Percentiles rank a stretch among this genome's conserved stretches.
These are phyloP conservation scores for Phylloboletellus chloephorus DNA, from an alignment of 1,284 basidiomycete species.

Conservation along the genomic window DNA sequence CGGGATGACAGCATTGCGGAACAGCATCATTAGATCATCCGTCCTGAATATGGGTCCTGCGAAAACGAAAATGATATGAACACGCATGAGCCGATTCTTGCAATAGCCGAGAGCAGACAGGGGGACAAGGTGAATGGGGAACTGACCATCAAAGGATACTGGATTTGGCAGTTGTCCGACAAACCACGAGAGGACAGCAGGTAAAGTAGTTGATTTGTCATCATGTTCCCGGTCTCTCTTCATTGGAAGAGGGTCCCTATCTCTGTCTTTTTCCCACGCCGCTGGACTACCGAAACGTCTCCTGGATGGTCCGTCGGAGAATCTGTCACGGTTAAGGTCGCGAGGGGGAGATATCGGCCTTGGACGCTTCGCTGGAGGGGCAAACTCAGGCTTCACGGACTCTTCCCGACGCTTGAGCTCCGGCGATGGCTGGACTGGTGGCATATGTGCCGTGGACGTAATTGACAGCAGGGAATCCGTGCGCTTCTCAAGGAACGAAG, in stretches of 20 bases:
- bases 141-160: slow-evolving; percentile 75
- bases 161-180: slow-evolving; percentile 71
- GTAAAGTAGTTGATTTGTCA: slow-evolving; percentile 52
- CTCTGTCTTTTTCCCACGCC: slow-evolving; percentile 46
- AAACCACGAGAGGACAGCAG: slow-evolving; percentile 76
- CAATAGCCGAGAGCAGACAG: slow-evolving; percentile 7
- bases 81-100: slow-evolving; percentile 16
- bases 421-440: slow-evolving; percentile 20
- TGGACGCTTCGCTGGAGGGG: slow-evolving; percentile 49
- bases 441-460: slow-evolving; percentile 30
- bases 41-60: slow-evolving; percentile 81
- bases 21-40: slow-evolving; percentile 79
- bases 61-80: slow-evolving; percentile 15
- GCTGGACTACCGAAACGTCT: slow-evolving; percentile 42
- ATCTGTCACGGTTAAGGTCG: slow-evolving; percentile 46
- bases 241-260: slow-evolving; percentile 37
- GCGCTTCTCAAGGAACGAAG: slow-evolving; percentile 37
- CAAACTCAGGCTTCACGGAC: slow-evolving; percentile 36
- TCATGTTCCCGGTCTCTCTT: slow-evolving; percentile 44
- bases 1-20: slow-evolving; percentile 72
- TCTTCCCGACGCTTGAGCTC: slow-evolving; percentile 45
- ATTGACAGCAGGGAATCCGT: slow-evolving; percentile 47
- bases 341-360: slow-evolving; percentile 48
- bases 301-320: slow-evolving; percentile 41
- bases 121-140: background rate